Conservation (phyloP, 2,329 filamentous ascomycete species). For the Diatrype stigma region DNA sequence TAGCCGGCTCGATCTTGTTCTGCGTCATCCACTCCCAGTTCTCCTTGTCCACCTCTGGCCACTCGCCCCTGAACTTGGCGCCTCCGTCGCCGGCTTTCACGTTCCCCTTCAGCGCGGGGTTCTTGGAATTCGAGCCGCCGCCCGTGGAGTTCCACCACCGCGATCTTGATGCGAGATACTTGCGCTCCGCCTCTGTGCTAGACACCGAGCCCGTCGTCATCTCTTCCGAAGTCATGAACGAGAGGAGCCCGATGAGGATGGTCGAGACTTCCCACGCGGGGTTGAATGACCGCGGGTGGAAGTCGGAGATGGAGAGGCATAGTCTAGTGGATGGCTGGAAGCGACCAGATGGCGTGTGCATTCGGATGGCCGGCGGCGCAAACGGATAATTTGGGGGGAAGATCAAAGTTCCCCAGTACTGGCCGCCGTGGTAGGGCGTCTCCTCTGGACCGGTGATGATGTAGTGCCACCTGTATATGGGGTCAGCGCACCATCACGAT, state of each 20-base stretch:
- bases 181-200: constrained; percentile 71
- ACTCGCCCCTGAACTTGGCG: constrained; percentile 82
- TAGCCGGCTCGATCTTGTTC: constrained; percentile 71
- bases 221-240: constrained; percentile 98
- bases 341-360: constrained; percentile 95
- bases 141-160: constrained; percentile 98
- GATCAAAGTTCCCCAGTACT: constrained; percentile 96
- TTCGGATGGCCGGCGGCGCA: constrained; percentile 92
- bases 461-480: constrained; percentile 72
- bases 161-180: constrained; percentile 69
- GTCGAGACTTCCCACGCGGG: constrained; percentile 98
- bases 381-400: constrained; percentile 98
- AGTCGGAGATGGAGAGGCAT: constrained; percentile 94
- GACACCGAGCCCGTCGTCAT: constrained; percentile 94
- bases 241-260: constrained; percentile 88
- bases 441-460: constrained; percentile 91
- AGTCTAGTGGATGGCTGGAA: constrained; percentile 91
- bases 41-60: constrained; percentile 82
- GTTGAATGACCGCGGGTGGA: constrained; percentile 97
- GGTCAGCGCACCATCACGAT: constrained; percentile 9
- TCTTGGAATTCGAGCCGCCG: constrained; percentile 66
- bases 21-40: constrained; percentile 92
- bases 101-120: constrained; percentile 62
- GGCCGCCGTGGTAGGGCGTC: constrained; percentile 89
- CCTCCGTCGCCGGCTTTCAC: constrained; percentile 91